These are phyloP conservation scores for Epithele typhae DNA, from an alignment of 768 basidiomycete genomes.

Conservation along the genomic window DNA sequence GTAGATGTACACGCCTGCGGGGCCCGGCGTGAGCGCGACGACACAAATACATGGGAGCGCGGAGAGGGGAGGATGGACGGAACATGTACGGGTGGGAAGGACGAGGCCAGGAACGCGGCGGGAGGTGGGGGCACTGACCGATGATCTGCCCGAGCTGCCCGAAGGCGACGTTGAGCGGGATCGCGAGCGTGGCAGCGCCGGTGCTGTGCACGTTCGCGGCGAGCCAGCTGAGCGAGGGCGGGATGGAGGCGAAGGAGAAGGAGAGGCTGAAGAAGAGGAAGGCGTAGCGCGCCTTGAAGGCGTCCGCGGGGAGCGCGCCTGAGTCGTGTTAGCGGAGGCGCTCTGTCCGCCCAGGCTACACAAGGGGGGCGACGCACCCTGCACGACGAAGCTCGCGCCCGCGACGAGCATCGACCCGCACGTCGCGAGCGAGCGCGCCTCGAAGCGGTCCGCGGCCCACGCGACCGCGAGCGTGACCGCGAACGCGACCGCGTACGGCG, in stretches of 20 bases:
- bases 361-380: conserved; percentile 10
- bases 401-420: conserved; percentile 16
- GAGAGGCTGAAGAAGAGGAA: conserved; percentile 28
- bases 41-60: background rate
- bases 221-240: conserved; percentile 33
- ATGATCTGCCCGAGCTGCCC: conserved; percentile 35
- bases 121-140: conserved; percentile 10
- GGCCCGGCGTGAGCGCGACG: background rate
- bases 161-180: conserved; percentile 30
- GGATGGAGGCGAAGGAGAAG: conserved; percentile 30
- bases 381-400: conserved; percentile 15
- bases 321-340: background rate
- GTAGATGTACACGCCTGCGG: conserved; percentile 25
- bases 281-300: conserved; percentile 28
- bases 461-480: conserved; percentile 20
- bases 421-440: conserved; percentile 15
- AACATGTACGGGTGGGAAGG: too few relatives aligned
- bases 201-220: conserved; percentile 30
- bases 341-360: background rate
- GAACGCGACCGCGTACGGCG: conserved; percentile 35
- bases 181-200: conserved; percentile 26
- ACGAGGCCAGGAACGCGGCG: background rate
- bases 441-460: conserved; percentile 18
- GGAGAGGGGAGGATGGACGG: too few relatives aligned
- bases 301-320: conserved; percentile 20